Conservation (phyloP, 2,329 filamentous ascomycete genomes). For the Daldinia eschscholtzii region DNA sequence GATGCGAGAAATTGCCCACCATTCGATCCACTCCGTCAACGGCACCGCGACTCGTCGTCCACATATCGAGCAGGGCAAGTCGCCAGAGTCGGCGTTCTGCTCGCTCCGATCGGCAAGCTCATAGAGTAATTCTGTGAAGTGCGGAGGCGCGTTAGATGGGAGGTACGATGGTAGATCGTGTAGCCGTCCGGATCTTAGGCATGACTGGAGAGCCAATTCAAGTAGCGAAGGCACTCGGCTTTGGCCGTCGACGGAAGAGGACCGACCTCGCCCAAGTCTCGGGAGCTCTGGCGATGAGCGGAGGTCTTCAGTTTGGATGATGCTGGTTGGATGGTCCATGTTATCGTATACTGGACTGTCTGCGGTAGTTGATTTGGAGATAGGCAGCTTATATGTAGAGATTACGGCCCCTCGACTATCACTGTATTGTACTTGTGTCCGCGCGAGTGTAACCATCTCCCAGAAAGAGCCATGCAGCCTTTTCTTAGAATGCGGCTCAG, state of each 20-base stretch:
- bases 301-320: slow-evolving; percentile 47
- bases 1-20: slow-evolving; percentile 59
- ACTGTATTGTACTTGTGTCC: slow-evolving; percentile 52
- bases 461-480: slow-evolving; percentile 25
- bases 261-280: slow-evolving; percentile 19
- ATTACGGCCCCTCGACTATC: slow-evolving; percentile 49
- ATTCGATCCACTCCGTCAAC: slow-evolving; percentile 72
- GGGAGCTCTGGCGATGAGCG: slow-evolving; percentile 34
- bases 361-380: slow-evolving; percentile 3
- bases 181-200: slow-evolving; percentile 59
- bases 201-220: slow-evolving; percentile 63
- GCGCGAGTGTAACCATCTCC: slow-evolving; percentile 42
- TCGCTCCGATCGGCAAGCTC: slow-evolving; percentile 59
- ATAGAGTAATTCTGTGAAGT: slow-evolving; percentile 58
- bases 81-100: slow-evolving; percentile 57
- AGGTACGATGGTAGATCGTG: slow-evolving; percentile 60
- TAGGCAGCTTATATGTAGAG: slow-evolving; percentile 50
- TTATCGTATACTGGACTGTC: slow-evolving; percentile 1
- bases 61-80: slow-evolving; percentile 66
- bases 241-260: slow-evolving; percentile 23
- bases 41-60: slow-evolving; percentile 63
- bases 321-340: slow-evolving; percentile 10
- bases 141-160: slow-evolving; percentile 55
- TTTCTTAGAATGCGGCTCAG: background rate
- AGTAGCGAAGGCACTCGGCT: slow-evolving; percentile 63